Conservation (phyloP, 768 basidiomycete genomes). For the Leccinellum albellum region DNA sequence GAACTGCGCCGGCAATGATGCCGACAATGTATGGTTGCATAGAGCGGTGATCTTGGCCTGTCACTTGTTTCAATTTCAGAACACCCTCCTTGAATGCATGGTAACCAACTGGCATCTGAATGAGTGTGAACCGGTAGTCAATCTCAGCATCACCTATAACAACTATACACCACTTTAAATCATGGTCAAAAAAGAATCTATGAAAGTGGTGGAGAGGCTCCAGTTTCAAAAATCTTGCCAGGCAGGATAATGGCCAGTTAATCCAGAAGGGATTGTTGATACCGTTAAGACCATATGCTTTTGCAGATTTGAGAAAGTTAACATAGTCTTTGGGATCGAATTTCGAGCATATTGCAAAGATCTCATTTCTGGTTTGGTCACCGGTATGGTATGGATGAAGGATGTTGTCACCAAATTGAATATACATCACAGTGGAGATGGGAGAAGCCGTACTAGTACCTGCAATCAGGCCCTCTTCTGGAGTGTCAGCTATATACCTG, state of each 20-base stretch:
- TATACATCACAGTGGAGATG: too few relatives aligned
- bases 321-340: too few relatives aligned
- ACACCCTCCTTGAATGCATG: neutral
- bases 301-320: too few relatives aligned
- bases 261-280: neutral
- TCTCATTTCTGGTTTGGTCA: too few relatives aligned
- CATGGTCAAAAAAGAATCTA: neutral
- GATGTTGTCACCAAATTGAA: too few relatives aligned
- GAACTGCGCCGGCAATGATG: neutral
- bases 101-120: neutral
- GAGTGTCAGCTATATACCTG: too few relatives aligned
- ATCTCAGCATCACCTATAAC: neutral
- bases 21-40: neutral
- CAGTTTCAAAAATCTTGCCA: neutral
- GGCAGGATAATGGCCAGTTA: neutral
- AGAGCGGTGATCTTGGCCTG: neutral
- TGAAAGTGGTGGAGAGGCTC: neutral
- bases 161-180: neutral
- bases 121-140: neutral
- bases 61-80: neutral
- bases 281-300: too few relatives aligned
- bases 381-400: too few relatives aligned
- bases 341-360: too few relatives aligned
- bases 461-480: too few relatives aligned
- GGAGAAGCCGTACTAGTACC: too few relatives aligned